phyloP scores from a whole-genome alignment of 305 asterid genomes.

The Solanum hybrid region DNA sequence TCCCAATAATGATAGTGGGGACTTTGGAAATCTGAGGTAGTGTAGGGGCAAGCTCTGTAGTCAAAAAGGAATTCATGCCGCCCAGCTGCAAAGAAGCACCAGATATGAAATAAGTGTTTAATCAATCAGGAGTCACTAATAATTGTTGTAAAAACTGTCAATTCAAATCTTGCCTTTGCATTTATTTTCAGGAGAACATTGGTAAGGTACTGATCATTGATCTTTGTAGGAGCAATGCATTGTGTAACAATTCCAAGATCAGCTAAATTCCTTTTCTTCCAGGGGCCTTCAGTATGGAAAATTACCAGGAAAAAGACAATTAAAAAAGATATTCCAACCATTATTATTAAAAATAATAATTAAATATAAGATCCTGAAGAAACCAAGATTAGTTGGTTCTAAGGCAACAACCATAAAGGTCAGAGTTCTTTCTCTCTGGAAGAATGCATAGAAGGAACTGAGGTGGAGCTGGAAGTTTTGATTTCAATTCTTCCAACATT shows the following conservation, averaged over 20 bases:
- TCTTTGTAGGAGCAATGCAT: conserved; percentile 47
- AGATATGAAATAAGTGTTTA: not conserved
- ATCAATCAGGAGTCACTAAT: not conserved
- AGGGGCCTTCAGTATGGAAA: conserved; percentile 43
- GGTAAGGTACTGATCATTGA: conserved; percentile 66
- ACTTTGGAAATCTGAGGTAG: conserved; percentile 34
- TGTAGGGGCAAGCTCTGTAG: conserved; percentile 25
- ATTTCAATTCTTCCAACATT: conserved; percentile 28
- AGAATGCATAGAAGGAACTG: conserved; percentile 56
- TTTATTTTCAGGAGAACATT: conserved; percentile 60
- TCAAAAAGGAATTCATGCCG: conserved; percentile 53
- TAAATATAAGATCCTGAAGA: not conserved
- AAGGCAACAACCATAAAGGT: conserved; percentile 52
- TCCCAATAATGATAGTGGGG: conserved; percentile 64
- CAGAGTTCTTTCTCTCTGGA: conserved; percentile 59
- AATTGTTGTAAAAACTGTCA: not conserved
- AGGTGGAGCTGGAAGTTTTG: conserved; percentile 41
- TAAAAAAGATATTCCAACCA: not conserved
- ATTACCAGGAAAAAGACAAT: not conserved
- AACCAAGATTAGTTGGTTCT: not conserved
- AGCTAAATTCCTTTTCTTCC: conserved; percentile 54
- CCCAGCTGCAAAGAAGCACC: conserved; percentile 43
- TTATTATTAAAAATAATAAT: not conserved
- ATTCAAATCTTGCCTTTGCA: conserved; percentile 37
- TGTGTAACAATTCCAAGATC: conserved; percentile 53